phyloP scores from a whole-genome alignment of 2,329 filamentous ascomycete genomes.

The Cladobotryum protrusum region DNA sequence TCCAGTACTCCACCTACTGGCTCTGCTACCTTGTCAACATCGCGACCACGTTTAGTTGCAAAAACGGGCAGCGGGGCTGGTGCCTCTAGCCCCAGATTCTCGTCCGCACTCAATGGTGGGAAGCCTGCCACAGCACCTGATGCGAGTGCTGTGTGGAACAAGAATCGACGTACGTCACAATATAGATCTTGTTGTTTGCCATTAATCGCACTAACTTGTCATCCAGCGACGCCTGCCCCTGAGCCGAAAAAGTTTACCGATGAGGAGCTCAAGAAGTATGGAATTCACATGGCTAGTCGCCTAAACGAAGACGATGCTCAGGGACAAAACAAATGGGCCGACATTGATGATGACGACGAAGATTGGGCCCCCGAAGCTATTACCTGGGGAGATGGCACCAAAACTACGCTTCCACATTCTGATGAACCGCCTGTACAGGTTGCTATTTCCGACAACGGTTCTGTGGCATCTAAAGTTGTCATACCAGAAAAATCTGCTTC shows the following conservation, averaged over 20 bases:
- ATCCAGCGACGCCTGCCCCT: constrained; percentile 53
- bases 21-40: constrained; percentile 42
- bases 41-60: constrained; percentile 67
- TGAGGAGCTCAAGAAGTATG: constrained; percentile 80
- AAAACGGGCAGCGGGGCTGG: constrained; percentile 61
- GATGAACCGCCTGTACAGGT: constrained; percentile 40
- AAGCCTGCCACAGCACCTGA: constrained; percentile 60
- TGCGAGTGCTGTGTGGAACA: constrained; percentile 77
- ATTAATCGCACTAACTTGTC: constrained; percentile 18
- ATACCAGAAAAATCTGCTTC: constrained; percentile 39
- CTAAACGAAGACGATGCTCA: constrained; percentile 67
- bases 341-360: constrained; percentile 83
- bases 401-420: constrained; percentile 63
- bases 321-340: constrained; percentile 79
- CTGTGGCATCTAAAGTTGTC: constrained; percentile 18
- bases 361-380: constrained; percentile 82
- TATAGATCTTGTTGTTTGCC: neutral
- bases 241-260: constrained; percentile 80
- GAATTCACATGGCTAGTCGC: constrained; percentile 77
- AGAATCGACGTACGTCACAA: constrained; percentile 66
- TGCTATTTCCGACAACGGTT: constrained; percentile 20
- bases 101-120: constrained; percentile 46
- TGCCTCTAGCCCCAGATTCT: constrained; percentile 42
- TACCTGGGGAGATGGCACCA: constrained; percentile 83
- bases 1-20: constrained; percentile 41